phyloP scores from a whole-genome alignment of 169 alveolate species.

The Eimeria maxima region DNA sequence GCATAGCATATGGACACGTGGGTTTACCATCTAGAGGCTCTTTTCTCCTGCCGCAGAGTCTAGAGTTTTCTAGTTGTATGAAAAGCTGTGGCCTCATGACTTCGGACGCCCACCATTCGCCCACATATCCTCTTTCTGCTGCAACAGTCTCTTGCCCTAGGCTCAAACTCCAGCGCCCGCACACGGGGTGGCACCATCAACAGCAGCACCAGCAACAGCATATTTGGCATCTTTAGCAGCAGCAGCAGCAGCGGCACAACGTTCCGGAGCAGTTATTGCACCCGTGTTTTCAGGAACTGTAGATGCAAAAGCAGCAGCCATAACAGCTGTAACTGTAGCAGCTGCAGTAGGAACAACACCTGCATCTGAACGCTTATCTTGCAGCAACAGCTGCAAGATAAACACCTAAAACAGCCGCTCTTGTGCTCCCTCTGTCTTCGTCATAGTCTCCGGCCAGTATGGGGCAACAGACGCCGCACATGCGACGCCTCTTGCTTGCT shows the following conservation, averaged over 20 bases:
- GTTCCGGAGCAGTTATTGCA: neutral
- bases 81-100: neutral
- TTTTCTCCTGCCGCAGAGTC: neutral
- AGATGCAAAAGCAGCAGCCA: neutral
- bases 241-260: neutral
- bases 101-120: neutral
- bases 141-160: neutral
- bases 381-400: neutral
- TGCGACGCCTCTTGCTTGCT: neutral
- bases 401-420: neutral
- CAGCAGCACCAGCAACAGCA: slow-evolving; percentile 16
- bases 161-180: neutral
- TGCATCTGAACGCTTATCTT: neutral
- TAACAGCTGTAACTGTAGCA: neutral
- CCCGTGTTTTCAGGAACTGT: neutral
- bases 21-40: neutral
- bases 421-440: neutral
- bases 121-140: neutral
- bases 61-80: neutral
- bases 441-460: neutral
- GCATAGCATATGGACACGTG: neutral
- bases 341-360: neutral
- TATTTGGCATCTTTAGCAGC: neutral
- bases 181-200: neutral
- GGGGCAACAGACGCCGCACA: neutral